Conservation (phyloP, 2,329 filamentous ascomycete genomes). For the Aspergillus sojae region DNA sequence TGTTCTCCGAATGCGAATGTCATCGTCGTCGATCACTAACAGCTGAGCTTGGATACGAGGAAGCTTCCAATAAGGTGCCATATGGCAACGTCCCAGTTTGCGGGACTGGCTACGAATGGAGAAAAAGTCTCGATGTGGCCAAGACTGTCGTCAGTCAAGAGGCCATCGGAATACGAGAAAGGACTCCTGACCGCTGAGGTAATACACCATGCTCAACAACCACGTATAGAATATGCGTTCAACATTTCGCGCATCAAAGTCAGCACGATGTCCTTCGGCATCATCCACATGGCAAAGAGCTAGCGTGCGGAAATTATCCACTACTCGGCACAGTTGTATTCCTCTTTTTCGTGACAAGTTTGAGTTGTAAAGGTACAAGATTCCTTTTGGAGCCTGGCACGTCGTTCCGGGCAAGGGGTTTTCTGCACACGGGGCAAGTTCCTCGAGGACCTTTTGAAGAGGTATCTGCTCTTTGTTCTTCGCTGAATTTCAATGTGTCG, state of each 20-base stretch:
- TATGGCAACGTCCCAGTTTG: neutral
- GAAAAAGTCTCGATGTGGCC: neutral
- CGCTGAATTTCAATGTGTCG: slow-evolving; percentile 60
- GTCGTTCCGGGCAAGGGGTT: slow-evolving; percentile 42
- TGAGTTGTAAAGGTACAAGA: slow-evolving; percentile 43
- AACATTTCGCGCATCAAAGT: neutral
- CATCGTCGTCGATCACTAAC: neutral
- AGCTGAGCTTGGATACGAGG: neutral
- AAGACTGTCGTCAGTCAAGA: neutral
- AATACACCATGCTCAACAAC: neutral
- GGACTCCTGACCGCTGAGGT: neutral
- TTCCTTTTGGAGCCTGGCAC: slow-evolving; percentile 36
- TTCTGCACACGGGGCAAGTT: slow-evolving; percentile 50
- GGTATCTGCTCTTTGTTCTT: slow-evolving; percentile 48
- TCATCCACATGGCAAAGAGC: neutral
- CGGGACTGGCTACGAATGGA: neutral
- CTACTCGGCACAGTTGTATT: neutral
- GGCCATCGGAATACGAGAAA: neutral
- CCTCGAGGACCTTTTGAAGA: slow-evolving; percentile 37
- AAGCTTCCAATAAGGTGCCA: neutral
- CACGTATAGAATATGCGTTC: too few relatives aligned
- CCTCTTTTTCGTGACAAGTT: slow-evolving; percentile 36
- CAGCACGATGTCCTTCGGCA: neutral
- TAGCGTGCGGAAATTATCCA: neutral
- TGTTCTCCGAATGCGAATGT: neutral